Percentiles rank a stretch among this genome's conserved stretches.
These are phyloP conservation scores for Ulvella scutata DNA, from an alignment of 139 green algal genomes.

Conservation along the genomic window DNA sequence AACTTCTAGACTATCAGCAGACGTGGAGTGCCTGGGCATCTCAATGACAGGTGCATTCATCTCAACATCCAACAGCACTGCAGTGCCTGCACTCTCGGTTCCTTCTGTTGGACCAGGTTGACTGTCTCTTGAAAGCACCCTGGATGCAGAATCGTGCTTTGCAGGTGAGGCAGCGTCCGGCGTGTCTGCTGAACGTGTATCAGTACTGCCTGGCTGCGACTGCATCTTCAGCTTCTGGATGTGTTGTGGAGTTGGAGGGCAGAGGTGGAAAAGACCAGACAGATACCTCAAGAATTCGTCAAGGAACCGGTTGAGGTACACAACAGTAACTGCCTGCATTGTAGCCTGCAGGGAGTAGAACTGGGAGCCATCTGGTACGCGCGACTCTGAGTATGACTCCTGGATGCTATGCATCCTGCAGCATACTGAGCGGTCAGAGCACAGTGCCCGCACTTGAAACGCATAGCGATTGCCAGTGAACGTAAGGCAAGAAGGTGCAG, in stretches of 20 bases:
- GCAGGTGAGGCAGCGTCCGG: not conserved
- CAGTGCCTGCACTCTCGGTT: not conserved
- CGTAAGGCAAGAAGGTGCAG: not conserved
- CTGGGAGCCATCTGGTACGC: constrained; percentile 36
- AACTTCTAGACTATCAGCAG: constrained; percentile 29
- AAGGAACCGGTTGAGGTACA: constrained; percentile 82
- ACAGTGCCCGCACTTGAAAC: not conserved
- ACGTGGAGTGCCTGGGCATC: constrained; percentile 39
- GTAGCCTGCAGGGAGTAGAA: constrained; percentile 45
- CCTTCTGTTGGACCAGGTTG: not conserved
- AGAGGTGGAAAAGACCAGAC: constrained; percentile 12
- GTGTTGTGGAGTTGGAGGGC: not conserved
- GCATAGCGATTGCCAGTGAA: not conserved
- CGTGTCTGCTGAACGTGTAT: not conserved
- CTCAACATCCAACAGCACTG: constrained; percentile 54
- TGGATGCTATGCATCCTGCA: constrained; percentile 22
- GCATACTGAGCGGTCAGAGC: not conserved
- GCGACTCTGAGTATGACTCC: constrained; percentile 11
- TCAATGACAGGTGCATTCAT: constrained; percentile 57
- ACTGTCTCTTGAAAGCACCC: constrained; percentile 2
- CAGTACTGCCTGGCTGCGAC: too few relatives aligned
- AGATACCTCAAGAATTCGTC: constrained; percentile 40
- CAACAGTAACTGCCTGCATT: constrained; percentile 55
- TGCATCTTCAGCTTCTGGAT: not conserved
- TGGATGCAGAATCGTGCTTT: not conserved